A percentile compares a stretch with the other conserved stretches of the same genome.
Conservation (phyloP, 2,329 filamentous ascomycete species). For the Fusarium hostae region DNA sequence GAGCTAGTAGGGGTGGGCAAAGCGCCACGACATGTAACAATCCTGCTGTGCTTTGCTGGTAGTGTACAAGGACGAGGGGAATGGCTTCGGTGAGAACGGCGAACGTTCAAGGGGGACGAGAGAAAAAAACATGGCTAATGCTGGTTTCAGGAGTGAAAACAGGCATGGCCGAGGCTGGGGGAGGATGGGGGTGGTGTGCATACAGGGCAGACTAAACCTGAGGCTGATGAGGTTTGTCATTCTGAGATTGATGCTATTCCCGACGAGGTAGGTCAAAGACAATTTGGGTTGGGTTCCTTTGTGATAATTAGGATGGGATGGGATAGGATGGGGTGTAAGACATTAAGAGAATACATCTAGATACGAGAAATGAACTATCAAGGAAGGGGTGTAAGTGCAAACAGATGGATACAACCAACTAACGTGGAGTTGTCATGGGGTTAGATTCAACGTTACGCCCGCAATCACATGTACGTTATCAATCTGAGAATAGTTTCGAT, state of each 20-base stretch:
- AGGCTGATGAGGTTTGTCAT: conserved; percentile 13
- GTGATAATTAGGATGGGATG: background rate
- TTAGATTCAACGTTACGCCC: conserved; percentile 1
- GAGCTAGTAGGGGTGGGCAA: conserved; percentile 16
- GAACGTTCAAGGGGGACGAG: background rate
- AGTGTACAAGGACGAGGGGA: conserved; percentile 10
- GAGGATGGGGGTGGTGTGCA: background rate
- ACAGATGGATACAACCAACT: background rate
- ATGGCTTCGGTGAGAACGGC: conserved; percentile 12
- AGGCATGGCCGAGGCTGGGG: conserved; percentile 7
- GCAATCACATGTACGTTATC: conserved; percentile 12
- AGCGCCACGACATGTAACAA: conserved; percentile 28
- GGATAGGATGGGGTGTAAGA: background rate
- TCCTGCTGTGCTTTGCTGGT: conserved; percentile 8
- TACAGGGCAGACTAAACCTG: conserved; percentile 3
- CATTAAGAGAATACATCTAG: background rate
- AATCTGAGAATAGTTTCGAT: conserved; percentile 7
- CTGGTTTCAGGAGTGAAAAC: conserved; percentile 24
- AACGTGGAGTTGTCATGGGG: conserved; percentile 6
- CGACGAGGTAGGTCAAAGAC: conserved; percentile 21
- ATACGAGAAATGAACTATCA: background rate
- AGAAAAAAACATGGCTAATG: conserved; percentile 3
- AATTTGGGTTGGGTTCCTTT: background rate
- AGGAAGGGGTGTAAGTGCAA: conserved; percentile 21
- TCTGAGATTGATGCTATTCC: conserved; percentile 28